These are phyloP conservation scores for Pholiota microspora DNA, from an alignment of 768 basidiomycete species.

Conservation along the genomic window DNA sequence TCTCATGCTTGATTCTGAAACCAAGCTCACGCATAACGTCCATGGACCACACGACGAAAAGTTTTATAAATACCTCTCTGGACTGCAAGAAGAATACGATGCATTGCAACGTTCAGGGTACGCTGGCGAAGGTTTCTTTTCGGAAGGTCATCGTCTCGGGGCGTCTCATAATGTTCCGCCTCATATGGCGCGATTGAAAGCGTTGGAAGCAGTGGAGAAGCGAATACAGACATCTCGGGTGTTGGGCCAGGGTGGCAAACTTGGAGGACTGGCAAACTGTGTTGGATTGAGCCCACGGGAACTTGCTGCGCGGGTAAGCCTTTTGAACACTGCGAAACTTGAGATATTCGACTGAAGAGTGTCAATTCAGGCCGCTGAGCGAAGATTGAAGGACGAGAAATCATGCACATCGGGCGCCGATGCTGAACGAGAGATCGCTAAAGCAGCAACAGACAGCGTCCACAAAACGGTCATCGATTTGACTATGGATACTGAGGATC, in stretches of 20 bases:
- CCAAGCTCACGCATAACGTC: conserved; percentile 82
- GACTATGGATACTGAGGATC: conserved; percentile 34
- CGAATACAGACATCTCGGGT: conserved; percentile 44
- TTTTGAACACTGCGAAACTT: background rate
- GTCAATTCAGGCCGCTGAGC: conserved; percentile 74
- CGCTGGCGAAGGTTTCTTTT: conserved; percentile 87
- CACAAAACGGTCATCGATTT: conserved; percentile 61
- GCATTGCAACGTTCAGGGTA: conserved; percentile 78
- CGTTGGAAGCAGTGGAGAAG: conserved; percentile 80
- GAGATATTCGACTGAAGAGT: conserved; percentile 6
- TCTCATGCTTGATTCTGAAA: background rate
- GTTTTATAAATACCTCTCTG: conserved; percentile 72
- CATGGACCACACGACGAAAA: conserved; percentile 89
- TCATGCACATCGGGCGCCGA: conserved; percentile 64
- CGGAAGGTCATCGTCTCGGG: conserved; percentile 73
- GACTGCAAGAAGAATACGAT: conserved; percentile 84
- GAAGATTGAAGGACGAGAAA: conserved; percentile 70
- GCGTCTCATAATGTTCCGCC: conserved; percentile 64
- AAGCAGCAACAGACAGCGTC: conserved; percentile 67
- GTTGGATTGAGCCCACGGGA: conserved; percentile 61
- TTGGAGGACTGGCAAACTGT: conserved; percentile 45
- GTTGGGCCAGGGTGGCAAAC: conserved; percentile 52
- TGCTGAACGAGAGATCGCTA: conserved; percentile 61
- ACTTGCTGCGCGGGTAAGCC: conserved; percentile 64
- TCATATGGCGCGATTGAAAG: conserved; percentile 62